Percentiles rank a stretch among this genome's conserved stretches.
phyloP scores from a whole-genome alignment of 2,329 filamentous ascomycete genomes.

The Polychaeton citri region DNA sequence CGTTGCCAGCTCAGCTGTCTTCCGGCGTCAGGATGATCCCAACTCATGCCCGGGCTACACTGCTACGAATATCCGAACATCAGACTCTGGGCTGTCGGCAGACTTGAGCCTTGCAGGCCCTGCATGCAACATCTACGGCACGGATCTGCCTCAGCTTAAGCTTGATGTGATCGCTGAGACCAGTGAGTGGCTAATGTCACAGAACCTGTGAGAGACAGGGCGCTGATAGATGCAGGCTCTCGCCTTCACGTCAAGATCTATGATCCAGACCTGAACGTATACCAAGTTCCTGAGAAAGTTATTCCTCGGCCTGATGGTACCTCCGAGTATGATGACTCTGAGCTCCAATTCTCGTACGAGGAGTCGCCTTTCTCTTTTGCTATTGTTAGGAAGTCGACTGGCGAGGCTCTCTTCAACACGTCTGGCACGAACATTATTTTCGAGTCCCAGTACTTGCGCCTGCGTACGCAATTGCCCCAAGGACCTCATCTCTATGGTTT shows the following conservation, averaged over 20 bases:
- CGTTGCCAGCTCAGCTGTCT: too few relatives aligned
- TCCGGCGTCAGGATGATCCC: too few relatives aligned
- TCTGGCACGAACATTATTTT: constrained; percentile 55
- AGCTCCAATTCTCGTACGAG: constrained; percentile 40
- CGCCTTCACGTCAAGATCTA: constrained; percentile 63
- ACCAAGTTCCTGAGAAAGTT: constrained; percentile 59
- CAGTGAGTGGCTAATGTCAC: constrained; percentile 25
- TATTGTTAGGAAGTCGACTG: constrained; percentile 44
- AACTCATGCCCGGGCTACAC: constrained; percentile 51
- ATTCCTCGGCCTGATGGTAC: constrained; percentile 42
- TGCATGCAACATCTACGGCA: constrained; percentile 48
- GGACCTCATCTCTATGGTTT: constrained; percentile 64
- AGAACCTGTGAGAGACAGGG: constrained; percentile 1
- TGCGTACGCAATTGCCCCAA: constrained; percentile 56
- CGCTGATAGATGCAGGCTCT: constrained; percentile 9
- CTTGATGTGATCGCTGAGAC: constrained; percentile 49
- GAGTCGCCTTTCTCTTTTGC: constrained; percentile 55
- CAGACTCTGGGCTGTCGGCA: constrained; percentile 48
- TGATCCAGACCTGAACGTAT: constrained; percentile 54
- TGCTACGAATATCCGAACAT: constrained; percentile 46
- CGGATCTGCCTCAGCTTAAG: constrained; percentile 42
- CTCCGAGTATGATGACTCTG: neutral
- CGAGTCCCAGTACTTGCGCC: constrained; percentile 61
- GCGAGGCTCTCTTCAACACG: constrained; percentile 55
- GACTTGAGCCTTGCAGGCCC: constrained; percentile 55